A percentile compares a stretch with the other conserved stretches of the same genome.
phyloP scores from a whole-genome alignment of 225 moss, liverwort and hornwort species.

The Pseudoscleropodium purum region DNA sequence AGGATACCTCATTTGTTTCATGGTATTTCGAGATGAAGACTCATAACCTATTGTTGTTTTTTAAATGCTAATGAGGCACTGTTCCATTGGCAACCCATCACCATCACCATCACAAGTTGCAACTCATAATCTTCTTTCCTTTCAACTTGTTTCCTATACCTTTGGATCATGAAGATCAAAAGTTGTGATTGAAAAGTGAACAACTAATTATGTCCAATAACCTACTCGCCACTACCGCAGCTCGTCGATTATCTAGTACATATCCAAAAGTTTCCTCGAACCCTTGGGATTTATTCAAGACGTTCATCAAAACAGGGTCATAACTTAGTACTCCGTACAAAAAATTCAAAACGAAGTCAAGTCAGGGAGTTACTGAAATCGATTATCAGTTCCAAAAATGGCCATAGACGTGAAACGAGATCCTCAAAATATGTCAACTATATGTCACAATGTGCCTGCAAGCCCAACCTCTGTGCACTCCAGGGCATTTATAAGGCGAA shows the following conservation, averaged over 20 bases:
- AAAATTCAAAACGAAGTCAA: neutral
- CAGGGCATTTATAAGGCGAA: neutral
- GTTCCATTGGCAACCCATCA: too few species aligned
- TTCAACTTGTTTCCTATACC: too few species aligned
- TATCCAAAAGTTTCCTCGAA: neutral
- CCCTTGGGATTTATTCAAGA: neutral
- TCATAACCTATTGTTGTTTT: too few species aligned
- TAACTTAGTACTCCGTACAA: neutral
- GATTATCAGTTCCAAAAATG: neutral
- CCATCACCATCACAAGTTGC: too few species aligned
- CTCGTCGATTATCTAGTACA: too few species aligned
- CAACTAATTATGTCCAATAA: too few species aligned
- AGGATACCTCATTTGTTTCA: neutral
- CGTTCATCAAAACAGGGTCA: neutral
- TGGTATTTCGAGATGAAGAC: neutral
- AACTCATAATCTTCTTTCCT: too few species aligned
- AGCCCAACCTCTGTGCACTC: neutral
- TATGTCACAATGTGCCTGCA: neutral
- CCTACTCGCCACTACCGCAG: too few species aligned
- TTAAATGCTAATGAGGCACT: too few species aligned
- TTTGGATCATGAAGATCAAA: too few species aligned
- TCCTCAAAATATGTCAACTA: neutral
- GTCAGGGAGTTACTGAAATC: neutral
- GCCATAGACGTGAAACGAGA: neutral
- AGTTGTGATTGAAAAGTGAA: too few species aligned